Percentiles rank a stretch among this genome's conserved stretches.
Evolutionary conservation across 192 early-diverging fungal genomes (phyloP).

Genomic region (Entomortierella beljakovae): DNA sequence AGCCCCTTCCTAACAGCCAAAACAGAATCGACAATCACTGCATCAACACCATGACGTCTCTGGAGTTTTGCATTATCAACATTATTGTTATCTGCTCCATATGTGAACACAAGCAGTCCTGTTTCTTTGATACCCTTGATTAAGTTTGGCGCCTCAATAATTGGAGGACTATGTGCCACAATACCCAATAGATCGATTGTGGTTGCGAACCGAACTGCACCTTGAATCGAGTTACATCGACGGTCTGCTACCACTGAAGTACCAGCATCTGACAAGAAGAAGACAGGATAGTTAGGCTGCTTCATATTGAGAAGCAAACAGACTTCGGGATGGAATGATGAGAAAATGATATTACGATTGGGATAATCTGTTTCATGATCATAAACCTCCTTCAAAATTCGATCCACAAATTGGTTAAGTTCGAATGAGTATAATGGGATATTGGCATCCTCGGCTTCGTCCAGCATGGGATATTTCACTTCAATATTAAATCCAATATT

Average conservation of each 20-base stretch:
- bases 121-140: conserved; percentile 78
- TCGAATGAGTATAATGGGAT: conserved; percentile 76
- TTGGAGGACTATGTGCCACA: conserved; percentile 79
- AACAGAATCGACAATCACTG: conserved; percentile 84
- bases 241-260: conserved; percentile 77
- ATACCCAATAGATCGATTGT: conserved; percentile 80
- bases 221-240: conserved; percentile 83
- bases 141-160: conserved; percentile 80
- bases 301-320: conserved; percentile 88
- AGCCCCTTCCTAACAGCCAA: conserved; percentile 63
- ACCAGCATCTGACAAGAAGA: conserved; percentile 91
- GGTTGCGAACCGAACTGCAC: conserved; percentile 83
- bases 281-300: conserved; percentile 89
- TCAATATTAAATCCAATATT: conserved; percentile 93
- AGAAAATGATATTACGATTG: conserved; percentile 87
- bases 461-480: conserved; percentile 94
- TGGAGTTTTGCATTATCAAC: conserved; percentile 78
- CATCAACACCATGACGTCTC: conserved; percentile 84
- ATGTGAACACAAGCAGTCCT: conserved; percentile 81
- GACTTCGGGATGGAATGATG: conserved; percentile 92
- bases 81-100: conserved; percentile 85
- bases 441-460: conserved; percentile 85
- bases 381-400: conserved; percentile 84
- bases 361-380: conserved; percentile 57
- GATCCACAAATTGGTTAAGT: conserved; percentile 88